phyloP scores from a whole-genome alignment of 106 monocot species.

The Posidonia australis region DNA sequence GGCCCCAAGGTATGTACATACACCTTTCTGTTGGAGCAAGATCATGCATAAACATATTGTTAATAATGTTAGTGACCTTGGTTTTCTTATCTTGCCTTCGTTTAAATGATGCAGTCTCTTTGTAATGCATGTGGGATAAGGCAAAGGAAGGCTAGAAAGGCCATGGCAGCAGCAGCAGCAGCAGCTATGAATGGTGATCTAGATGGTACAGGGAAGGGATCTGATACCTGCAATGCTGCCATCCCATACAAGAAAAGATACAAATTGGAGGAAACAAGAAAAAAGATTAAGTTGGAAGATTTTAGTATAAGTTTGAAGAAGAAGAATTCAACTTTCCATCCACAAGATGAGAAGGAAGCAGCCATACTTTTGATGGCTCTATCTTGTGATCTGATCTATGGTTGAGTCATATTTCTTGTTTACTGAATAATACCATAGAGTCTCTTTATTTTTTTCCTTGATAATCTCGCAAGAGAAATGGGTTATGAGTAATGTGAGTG shows the following conservation, averaged over 20 bases:
- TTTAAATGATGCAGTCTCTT: slow-evolving; percentile 10
- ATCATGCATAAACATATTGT: background rate
- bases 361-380: slow-evolving; percentile 16
- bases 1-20: slow-evolving; percentile 17
- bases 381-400: slow-evolving; percentile 18
- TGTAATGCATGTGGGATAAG: slow-evolving; percentile 29
- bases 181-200: background rate
- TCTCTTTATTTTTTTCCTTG: background rate
- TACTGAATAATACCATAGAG: background rate
- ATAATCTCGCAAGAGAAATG: background rate
- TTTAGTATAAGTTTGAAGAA: slow-evolving; percentile 13
- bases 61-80: background rate
- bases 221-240: slow-evolving; percentile 1
- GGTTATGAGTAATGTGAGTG: background rate
- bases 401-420: slow-evolving; percentile 2
- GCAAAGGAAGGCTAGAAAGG: slow-evolving; percentile 25
- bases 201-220: background rate
- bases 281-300: slow-evolving; percentile 33
- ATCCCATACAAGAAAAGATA: slow-evolving; percentile 87
- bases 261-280: slow-evolving; percentile 33
- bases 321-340: slow-evolving; percentile 7
- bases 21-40: background rate
- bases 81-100: background rate
- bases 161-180: slow-evolving; percentile 15
- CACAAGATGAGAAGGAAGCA: slow-evolving; percentile 17